Evolutionary conservation across 108 stramenopile species (phyloP).

Genomic region (Pseudonitzschia pungens): DNA sequence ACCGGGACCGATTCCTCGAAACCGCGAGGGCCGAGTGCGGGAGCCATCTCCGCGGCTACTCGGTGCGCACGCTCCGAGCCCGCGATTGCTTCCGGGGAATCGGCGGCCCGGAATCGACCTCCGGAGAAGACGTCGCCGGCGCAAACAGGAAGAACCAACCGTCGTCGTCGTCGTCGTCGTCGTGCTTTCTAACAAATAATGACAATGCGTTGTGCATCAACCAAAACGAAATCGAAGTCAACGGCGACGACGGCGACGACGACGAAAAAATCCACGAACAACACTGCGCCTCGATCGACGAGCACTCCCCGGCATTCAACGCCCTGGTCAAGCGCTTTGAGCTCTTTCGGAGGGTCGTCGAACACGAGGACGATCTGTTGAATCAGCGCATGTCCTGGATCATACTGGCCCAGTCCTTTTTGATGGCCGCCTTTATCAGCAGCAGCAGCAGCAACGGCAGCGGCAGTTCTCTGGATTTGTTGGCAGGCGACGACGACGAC

Average conservation of each 20-base stretch:
- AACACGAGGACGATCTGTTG: slow-evolving; percentile 51
- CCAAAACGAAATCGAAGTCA: too few species aligned
- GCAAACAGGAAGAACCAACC: too few species aligned
- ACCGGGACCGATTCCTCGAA: neutral
- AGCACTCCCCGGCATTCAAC: neutral
- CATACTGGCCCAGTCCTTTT: slow-evolving; percentile 50
- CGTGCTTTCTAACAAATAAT: too few species aligned
- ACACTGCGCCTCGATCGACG: neutral
- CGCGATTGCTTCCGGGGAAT: too few species aligned
- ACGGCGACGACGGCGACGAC: neutral
- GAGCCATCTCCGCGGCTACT: too few species aligned
- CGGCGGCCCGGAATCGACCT: too few species aligned
- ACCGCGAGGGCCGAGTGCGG: too few species aligned
- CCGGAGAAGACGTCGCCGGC: too few species aligned
- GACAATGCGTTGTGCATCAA: too few species aligned
- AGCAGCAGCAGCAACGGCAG: slow-evolving; percentile 1
- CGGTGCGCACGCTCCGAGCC: too few species aligned
- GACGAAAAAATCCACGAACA: neutral
- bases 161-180: too few species aligned
- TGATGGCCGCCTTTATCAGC: slow-evolving; percentile 50
- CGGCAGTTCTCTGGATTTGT: too few species aligned
- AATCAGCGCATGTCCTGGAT: slow-evolving; percentile 58
- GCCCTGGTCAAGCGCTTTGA: slow-evolving; percentile 35
- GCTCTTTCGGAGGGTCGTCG: slow-evolving; percentile 43
- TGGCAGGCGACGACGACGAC: neutral